Percentiles rank a stretch among this genome's conserved stretches.
Evolutionary conservation across 352 stramenopile genomes (phyloP).

Genomic region (Pythium aristosporum): DNA sequence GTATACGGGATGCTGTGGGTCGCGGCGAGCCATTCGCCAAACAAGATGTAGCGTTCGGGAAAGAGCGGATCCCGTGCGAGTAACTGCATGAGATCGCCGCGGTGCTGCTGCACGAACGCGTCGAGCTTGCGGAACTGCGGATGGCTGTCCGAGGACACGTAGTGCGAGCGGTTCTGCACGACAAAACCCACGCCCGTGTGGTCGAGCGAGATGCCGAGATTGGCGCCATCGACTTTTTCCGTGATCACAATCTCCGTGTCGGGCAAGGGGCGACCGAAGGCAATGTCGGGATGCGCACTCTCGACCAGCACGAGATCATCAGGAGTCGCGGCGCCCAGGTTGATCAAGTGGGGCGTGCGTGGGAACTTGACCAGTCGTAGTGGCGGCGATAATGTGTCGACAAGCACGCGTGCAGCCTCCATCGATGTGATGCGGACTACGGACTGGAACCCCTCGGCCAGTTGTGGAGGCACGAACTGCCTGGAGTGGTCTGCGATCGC

Average conservation of each 20-base stretch:
- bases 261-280: conserved; percentile 14
- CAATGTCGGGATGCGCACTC: conserved; percentile 18
- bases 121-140: conserved; percentile 69
- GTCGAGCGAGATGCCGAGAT: conserved; percentile 75
- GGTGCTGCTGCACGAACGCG: conserved; percentile 46
- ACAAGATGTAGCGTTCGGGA: conserved; percentile 71
- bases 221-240: conserved; percentile 86
- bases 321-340: conserved; percentile 48
- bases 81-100: conserved; percentile 40
- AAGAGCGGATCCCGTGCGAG: conserved; percentile 51
- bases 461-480: conserved; percentile 37
- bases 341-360: conserved; percentile 57
- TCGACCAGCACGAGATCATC: conserved; percentile 51
- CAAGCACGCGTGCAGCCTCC: conserved; percentile 38
- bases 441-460: conserved; percentile 49
- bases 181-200: conserved; percentile 44
- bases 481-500: conserved; percentile 47
- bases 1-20: conserved; percentile 84
- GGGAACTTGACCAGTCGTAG: conserved; percentile 61
- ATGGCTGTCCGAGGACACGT: conserved; percentile 52
- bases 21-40: conserved; percentile 79
- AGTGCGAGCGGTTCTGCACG: conserved; percentile 80
- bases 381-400: conserved; percentile 34
- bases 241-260: conserved; percentile 50
- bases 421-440: conserved; percentile 53